A percentile compares a stretch with the other conserved stretches of the same genome.
phyloP scores from a whole-genome alignment of 768 basidiomycete species.

The Phanerodontia chrysosporium region DNA sequence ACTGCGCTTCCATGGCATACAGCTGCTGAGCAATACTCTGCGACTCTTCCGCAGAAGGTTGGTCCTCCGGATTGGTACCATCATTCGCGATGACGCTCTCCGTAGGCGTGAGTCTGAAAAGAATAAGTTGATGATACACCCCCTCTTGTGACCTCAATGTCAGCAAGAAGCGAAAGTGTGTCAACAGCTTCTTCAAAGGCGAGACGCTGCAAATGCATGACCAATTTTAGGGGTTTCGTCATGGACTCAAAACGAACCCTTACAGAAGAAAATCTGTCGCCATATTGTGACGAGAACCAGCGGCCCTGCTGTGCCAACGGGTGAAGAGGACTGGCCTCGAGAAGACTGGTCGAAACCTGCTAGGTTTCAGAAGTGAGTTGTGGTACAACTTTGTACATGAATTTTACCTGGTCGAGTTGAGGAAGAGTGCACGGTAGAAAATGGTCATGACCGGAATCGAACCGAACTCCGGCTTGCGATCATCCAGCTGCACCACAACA shows the following conservation, averaged over 20 bases:
- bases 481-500: not conserved
- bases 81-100: not conserved
- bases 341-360: not conserved
- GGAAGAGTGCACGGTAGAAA: not conserved
- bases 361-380: not conserved
- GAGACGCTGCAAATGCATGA: conserved; percentile 33
- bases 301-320: not conserved
- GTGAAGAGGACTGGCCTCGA: not conserved
- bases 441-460: not conserved
- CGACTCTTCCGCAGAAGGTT: not conserved
- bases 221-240: not conserved
- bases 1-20: conserved; percentile 77
- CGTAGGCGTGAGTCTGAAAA: conserved; percentile 53
- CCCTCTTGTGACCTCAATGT: conserved; percentile 58
- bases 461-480: not conserved
- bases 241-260: not conserved
- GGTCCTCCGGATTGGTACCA: not conserved
- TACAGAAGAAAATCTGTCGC: not conserved
- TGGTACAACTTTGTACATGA: not conserved
- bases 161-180: conserved; percentile 57
- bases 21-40: conserved; percentile 35
- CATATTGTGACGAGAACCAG: not conserved
- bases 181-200: conserved; percentile 38
- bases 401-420: not conserved
- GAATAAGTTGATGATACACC: conserved; percentile 55